Evolutionary conservation across 1,139 yeast species (phyloP).

Genomic region (Nadsonia starkeyi-henricii): DNA sequence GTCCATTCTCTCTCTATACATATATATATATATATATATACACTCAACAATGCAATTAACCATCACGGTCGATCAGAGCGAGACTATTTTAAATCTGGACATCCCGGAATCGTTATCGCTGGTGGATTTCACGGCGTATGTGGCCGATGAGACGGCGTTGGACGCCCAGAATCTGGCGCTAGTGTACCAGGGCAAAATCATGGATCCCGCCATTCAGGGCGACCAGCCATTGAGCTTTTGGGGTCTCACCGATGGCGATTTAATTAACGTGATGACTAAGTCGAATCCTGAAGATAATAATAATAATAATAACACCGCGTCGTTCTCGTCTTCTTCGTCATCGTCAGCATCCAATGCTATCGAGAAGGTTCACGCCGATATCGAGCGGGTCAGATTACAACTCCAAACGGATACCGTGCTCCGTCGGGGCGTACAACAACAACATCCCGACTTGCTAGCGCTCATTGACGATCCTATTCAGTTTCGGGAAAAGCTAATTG

Average conservation of each 20-base stretch:
- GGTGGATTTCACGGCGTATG: neutral
- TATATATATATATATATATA: too few relatives aligned
- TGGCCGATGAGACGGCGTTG: neutral
- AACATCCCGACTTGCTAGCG: slow-evolving; percentile 22
- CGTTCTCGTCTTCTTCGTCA: neutral
- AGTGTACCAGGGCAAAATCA: neutral
- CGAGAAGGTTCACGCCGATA: neutral
- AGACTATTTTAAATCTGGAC: neutral
- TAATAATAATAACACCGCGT: neutral
- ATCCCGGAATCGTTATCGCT: neutral
- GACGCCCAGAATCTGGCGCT: neutral
- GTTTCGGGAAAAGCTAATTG: slow-evolving; percentile 36
- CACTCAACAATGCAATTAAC: slow-evolving; percentile 16
- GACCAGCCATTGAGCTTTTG: neutral
- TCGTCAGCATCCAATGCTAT: neutral
- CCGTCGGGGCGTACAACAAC: neutral
- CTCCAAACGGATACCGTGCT: neutral
- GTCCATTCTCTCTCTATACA: too few relatives aligned
- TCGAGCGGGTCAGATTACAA: neutral
- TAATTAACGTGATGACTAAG: neutral
- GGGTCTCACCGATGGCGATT: neutral
- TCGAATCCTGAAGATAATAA: neutral
- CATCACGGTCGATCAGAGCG: slow-evolving; percentile 10
- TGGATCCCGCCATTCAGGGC: neutral
- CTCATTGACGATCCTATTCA: slow-evolving; percentile 37